Evolutionary conservation across 169 alveolate genomes (phyloP).

Genomic region (Cryptosporidium ryanae): DNA sequence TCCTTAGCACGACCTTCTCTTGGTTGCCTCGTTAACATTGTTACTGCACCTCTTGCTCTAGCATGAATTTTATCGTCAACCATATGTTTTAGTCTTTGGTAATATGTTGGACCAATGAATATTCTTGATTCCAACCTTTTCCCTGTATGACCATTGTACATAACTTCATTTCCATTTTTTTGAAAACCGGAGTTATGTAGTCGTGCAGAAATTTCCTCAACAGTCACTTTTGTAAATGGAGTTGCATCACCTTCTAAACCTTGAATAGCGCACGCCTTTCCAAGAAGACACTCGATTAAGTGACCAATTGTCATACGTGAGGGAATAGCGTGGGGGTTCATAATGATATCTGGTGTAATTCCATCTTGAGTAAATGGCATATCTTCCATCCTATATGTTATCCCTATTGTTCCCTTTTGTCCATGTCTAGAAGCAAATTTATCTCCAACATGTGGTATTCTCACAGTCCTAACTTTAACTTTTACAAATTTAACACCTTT

Average conservation of each 20-base stretch:
- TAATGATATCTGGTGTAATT: conserved; percentile 97
- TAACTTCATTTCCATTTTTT: conserved; percentile 98
- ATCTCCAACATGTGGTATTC: conserved; percentile 99
- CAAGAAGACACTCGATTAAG: conserved; percentile 97
- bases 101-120: conserved; percentile 99
- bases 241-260: conserved; percentile 99
- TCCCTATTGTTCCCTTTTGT: conserved; percentile 99
- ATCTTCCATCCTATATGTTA: conserved; percentile 98
- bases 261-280: conserved; percentile 95
- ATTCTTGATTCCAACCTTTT: conserved; percentile 90
- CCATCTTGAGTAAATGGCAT: conserved; percentile 98
- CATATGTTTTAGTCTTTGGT: conserved; percentile 99
- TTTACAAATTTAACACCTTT: conserved; percentile 96
- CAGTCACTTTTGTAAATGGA: conserved; percentile 97
- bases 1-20: conserved; percentile 99
- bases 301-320: conserved; percentile 99
- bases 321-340: conserved; percentile 99
- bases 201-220: conserved; percentile 95
- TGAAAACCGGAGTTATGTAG: conserved; percentile 97
- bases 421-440: conserved; percentile 99
- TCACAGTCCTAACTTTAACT: conserved; percentile 92
- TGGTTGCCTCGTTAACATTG: conserved; percentile 98
- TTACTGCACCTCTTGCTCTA: conserved; percentile 99
- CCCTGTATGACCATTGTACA: conserved; percentile 98
- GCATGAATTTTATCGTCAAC: conserved; percentile 99